Evolutionary conservation across 441 rosid species (phyloP), one percentile per base, ranked within the genome.

Genomic region (Gossypium schwendimanii): DNA sequence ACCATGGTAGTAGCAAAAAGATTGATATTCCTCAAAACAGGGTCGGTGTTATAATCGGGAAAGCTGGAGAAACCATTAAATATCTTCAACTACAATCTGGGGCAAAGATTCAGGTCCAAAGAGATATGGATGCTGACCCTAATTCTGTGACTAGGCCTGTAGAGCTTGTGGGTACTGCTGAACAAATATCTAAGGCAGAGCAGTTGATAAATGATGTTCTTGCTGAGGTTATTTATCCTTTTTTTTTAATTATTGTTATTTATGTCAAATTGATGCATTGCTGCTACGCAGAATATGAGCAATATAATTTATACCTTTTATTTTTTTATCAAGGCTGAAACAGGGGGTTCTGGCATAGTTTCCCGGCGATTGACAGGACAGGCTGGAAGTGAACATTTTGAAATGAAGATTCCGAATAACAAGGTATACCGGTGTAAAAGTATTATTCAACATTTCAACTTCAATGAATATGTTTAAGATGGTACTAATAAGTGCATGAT

Each of bases 11-110:
- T 6, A 90, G 90, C 72, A 95, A 91, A 77, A 95, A 84, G 85
- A 92, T 95, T 75, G 97, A 91, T 33, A 82, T 95, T 75, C 99
- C 99, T 17, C 91, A 91, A 73, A 93, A 81, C 63, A 88, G 98
- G 86, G 98, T 95, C 74, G 99, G 99, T 67, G 99, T 95, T 73
- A 90, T 95, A 36, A 95, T 95, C 80, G 99, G 99, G 0, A 95
- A 93, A 84, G 88, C 88, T 63, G 99, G 99, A 24, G 99, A 95
- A 76, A 95, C 99, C 21, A 95, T 95, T 50, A 95, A 95, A 80
- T 85, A 84, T 84, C 97, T 93, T 73, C 99, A 95, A 75, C 76
- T 80, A 73, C 95, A 91, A 63, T 95, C 98, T 68, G 99, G 99
- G 39, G 97, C 99, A 0, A 95, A 95, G 86, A 95, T 95, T 90